phyloP scores from a whole-genome alignment of 2,329 filamentous ascomycete genomes.

The Penicillium sp. region DNA sequence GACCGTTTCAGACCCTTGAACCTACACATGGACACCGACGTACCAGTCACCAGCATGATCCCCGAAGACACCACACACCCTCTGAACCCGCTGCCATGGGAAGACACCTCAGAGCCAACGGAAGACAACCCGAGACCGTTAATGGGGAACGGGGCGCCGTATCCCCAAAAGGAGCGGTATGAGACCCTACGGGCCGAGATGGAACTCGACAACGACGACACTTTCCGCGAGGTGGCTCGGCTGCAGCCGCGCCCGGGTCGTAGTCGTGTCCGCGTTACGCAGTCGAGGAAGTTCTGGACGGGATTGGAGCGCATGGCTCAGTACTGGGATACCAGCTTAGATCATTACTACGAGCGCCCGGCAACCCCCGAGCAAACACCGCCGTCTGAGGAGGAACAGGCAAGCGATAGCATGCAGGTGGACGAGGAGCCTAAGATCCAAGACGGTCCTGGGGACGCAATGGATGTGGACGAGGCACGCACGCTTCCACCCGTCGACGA shows the following conservation, averaged over 20 bases:
- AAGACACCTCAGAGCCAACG: slow-evolving; percentile 19
- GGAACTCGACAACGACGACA: slow-evolving; percentile 57
- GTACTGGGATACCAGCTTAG: slow-evolving; percentile 64
- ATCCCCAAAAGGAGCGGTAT: slow-evolving; percentile 53
- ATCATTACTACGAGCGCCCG: slow-evolving; percentile 55
- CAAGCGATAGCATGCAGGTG: slow-evolving; percentile 23
- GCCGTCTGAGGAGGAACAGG: slow-evolving; percentile 17
- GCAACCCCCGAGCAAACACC: slow-evolving; percentile 26
- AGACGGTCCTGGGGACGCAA: slow-evolving; percentile 21
- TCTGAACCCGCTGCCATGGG: slow-evolving; percentile 44
- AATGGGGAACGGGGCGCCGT: slow-evolving; percentile 53
- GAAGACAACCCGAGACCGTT: slow-evolving; percentile 31
- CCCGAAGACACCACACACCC: slow-evolving; percentile 35
- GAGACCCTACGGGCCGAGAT: slow-evolving; percentile 54
- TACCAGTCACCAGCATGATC: slow-evolving; percentile 40
- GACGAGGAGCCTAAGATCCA: slow-evolving; percentile 14
- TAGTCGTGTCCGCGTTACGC: slow-evolving; percentile 53
- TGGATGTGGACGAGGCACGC: slow-evolving; percentile 28
- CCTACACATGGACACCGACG: slow-evolving; percentile 39
- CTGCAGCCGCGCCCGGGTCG: slow-evolving; percentile 48
- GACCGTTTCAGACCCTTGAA: slow-evolving; percentile 46
- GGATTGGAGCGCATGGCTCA: slow-evolving; percentile 61
- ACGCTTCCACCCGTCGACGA: background rate
- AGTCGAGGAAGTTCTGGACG: slow-evolving; percentile 63
- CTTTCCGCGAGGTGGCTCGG: slow-evolving; percentile 58